These are phyloP conservation scores for Alnus glutinosa DNA, from an alignment of 306 rosid genomes.

Conservation along the genomic window DNA sequence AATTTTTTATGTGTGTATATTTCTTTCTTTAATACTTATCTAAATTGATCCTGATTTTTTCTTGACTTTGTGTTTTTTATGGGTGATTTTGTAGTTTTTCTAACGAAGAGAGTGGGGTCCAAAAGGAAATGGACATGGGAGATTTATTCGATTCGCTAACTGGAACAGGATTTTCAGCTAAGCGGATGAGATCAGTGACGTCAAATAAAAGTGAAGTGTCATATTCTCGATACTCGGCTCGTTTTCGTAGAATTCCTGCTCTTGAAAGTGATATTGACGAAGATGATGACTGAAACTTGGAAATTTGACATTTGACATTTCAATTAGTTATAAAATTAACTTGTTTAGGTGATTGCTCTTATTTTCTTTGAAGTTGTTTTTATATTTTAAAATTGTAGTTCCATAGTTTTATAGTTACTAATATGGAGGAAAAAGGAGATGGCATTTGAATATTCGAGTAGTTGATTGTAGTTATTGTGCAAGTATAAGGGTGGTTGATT, in stretches of 20 bases:
- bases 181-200: slow-evolving; percentile 57
- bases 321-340: neutral
- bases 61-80: neutral
- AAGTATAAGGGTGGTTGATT: too few relatives aligned
- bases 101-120: slow-evolving; percentile 47
- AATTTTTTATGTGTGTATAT: too few relatives aligned
- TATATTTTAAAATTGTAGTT: neutral
- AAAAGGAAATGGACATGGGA: slow-evolving; percentile 73
- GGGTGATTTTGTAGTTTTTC: slow-evolving; percentile 49
- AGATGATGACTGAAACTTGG: slow-evolving; percentile 3
- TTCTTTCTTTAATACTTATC: slow-evolving; percentile 16
- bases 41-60: neutral
- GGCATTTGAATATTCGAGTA: neutral
- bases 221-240: slow-evolving; percentile 51
- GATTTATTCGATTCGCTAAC: slow-evolving; percentile 65
- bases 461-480: too few relatives aligned
- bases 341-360: neutral
- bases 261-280: slow-evolving; percentile 40
- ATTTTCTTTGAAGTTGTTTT: neutral
- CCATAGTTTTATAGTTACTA: neutral
- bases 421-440: neutral
- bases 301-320: neutral
- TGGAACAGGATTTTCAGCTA: slow-evolving; percentile 62
- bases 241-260: slow-evolving; percentile 67
- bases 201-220: slow-evolving; percentile 45